phyloP scores from a whole-genome alignment of 768 basidiomycete genomes.

The Russula lepida region DNA sequence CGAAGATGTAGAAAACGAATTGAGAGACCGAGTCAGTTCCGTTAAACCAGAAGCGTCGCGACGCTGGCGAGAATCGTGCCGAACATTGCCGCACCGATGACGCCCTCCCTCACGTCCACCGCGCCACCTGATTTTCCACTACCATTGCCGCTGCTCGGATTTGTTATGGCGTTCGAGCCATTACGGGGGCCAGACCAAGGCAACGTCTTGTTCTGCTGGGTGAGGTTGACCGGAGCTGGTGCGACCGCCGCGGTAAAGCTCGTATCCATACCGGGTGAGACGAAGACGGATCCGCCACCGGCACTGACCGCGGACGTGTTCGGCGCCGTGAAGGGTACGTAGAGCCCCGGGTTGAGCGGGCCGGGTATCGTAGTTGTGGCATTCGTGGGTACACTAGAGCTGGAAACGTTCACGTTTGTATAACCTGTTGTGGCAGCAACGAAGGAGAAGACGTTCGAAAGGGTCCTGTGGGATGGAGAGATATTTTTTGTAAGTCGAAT shows the following conservation, averaged over 20 bases:
- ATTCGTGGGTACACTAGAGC: slow-evolving; percentile 30
- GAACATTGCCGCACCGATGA: neutral
- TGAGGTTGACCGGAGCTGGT: slow-evolving; percentile 34
- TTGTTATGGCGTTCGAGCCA: neutral
- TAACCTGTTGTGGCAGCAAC: slow-evolving; percentile 43
- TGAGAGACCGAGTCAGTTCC: neutral
- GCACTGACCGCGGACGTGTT: slow-evolving; percentile 33
- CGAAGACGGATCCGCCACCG: slow-evolving; percentile 36
- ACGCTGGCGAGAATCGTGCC: neutral
- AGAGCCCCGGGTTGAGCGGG: slow-evolving; percentile 34
- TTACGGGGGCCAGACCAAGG: slow-evolving; percentile 11
- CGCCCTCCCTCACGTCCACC: neutral
- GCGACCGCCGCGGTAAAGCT: slow-evolving; percentile 26
- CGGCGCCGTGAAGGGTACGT: slow-evolving; percentile 40
- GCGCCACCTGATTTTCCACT: neutral
- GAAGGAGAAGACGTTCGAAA: slow-evolving; percentile 44
- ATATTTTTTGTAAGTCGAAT: neutral
- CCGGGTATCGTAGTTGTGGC: slow-evolving; percentile 36
- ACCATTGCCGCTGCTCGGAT: neutral
- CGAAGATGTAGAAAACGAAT: neutral
- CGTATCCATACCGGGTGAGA: slow-evolving; percentile 29
- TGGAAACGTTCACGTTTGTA: slow-evolving; percentile 30
- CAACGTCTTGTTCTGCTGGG: slow-evolving; percentile 24
- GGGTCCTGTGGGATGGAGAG: slow-evolving; percentile 17
- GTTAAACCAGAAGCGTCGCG: neutral